phyloP scores from a whole-genome alignment of 805 yeast genomes.

The Cyberlindnera maclurae region DNA sequence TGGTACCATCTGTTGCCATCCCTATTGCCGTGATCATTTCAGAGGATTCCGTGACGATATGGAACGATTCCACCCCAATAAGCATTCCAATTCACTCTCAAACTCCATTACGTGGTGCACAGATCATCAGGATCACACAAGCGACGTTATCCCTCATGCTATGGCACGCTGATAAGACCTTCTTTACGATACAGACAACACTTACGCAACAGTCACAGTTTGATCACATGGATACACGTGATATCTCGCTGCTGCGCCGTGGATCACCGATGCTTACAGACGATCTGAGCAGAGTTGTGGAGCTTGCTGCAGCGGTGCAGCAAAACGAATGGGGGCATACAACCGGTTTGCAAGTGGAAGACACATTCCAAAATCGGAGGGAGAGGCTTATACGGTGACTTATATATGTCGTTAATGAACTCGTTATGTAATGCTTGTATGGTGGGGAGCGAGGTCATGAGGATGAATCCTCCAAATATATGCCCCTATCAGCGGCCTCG shows the following conservation, averaged over 20 bases:
- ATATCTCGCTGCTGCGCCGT: slow-evolving; percentile 10
- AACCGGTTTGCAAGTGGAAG: slow-evolving; percentile 11
- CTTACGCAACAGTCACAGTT: slow-evolving; percentile 1
- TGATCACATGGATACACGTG: slow-evolving; percentile 11
- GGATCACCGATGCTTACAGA: slow-evolving; percentile 15
- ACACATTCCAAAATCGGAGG: slow-evolving; percentile 12
- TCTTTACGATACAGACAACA: slow-evolving; percentile 3
- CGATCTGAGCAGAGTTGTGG: slow-evolving; percentile 14
- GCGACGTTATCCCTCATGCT: slow-evolving; percentile 5
- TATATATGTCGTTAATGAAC: not conserved
- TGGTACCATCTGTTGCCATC: not conserved
- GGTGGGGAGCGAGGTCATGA: not conserved
- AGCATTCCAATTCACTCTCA: not conserved
- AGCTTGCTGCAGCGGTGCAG: slow-evolving; percentile 18
- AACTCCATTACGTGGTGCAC: slow-evolving; percentile 2
- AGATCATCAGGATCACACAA: slow-evolving; percentile 4
- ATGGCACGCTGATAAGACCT: slow-evolving; percentile 5
- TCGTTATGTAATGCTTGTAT: not conserved
- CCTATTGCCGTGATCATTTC: slow-evolving; percentile 4
- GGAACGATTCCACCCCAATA: slow-evolving; percentile 2
- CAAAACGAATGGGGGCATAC: slow-evolving; percentile 21
- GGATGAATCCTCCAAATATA: slow-evolving; percentile 29
- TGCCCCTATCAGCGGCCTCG: slow-evolving; percentile 40
- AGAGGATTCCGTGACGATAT: slow-evolving; percentile 8
- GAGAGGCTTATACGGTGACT: not conserved